Evolutionary conservation across 371 early-diverging fungal species (phyloP), one percentile per base, ranked within the genome.

Genomic region (Mortierella sp.): DNA sequence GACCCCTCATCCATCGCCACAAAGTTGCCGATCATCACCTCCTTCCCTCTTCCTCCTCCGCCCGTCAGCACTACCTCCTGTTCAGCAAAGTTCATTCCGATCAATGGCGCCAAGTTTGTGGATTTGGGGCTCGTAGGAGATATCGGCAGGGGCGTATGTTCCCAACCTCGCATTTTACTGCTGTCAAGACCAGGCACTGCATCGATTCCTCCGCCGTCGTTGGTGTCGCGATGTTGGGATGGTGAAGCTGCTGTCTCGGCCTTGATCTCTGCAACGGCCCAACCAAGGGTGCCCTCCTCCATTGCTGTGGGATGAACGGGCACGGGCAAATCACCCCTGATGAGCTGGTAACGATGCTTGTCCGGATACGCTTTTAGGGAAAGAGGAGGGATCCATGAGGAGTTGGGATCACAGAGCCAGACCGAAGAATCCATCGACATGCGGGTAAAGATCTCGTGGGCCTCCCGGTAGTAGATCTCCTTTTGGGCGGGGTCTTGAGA

Each of bases 371-470:
- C 4, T 10, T 7, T 9, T 13, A 1, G 58, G 9, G 10, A 39
- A 5, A 43, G n/a, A 6, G 58, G 73, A 13, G 71, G 63, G 1
- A 29, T 16, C 70, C 73, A 73, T 16, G 31, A n/a, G 16, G 73
- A 48, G 34, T 44, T 39, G 31, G 74, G 71, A 29, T 81, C 77
- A 7, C 50, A 53, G 45, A 81, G 48, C 82, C 82, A 82, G 13
- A 71, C 44, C 14, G 44, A 41, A 0, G 84, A 66, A 47, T 79
- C 48, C 66, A 83, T 73, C 13, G 66, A 70, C 78, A 83, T 83
- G 6, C 26, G n/a, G 40, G 5, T 11, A 39, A 79, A 79, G 9
- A 83, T 16, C 3, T 34, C 19, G 37, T 70, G 44, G 11, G 84
- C 84, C n/a, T 70, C 26, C 10, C 37, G 34, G 44, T 83, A 73